These are phyloP conservation scores for Saturnispora dispora DNA, from an alignment of 805 yeast genomes.

Conservation along the genomic window DNA sequence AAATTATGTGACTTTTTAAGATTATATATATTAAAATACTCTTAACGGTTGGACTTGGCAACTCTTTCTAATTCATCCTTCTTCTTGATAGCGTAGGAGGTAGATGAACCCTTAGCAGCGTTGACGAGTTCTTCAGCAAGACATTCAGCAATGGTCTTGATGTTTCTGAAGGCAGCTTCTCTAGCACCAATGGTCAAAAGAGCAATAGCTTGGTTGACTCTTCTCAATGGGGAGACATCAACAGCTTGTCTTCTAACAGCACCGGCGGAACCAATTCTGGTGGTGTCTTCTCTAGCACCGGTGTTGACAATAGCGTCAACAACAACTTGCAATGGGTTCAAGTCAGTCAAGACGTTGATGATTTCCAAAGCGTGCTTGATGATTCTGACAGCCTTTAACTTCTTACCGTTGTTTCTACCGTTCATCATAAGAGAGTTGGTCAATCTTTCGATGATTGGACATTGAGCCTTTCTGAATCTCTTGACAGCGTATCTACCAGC, in stretches of 20 bases:
- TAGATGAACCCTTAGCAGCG: conserved; percentile 99
- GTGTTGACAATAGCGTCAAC: conserved; percentile 99
- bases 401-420: conserved; percentile 99
- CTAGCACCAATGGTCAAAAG: conserved; percentile 98
- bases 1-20: conserved; percentile 2
- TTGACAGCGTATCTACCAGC: conserved; percentile 99
- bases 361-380: conserved; percentile 99
- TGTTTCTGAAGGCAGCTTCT: conserved; percentile 99
- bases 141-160: conserved; percentile 99
- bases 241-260: conserved; percentile 99
- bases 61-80: conserved; percentile 99
- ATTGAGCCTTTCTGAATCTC: conserved; percentile 99
- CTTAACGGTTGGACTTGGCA: conserved; percentile 99
- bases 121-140: conserved; percentile 99
- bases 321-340: conserved; percentile 98
- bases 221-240: conserved; percentile 99
- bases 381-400: conserved; percentile 99
- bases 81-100: conserved; percentile 99
- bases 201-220: conserved; percentile 99
- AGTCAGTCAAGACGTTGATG: conserved; percentile 94
- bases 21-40: not conserved
- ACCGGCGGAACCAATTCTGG: conserved; percentile 99
- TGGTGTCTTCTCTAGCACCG: conserved; percentile 99
- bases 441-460: conserved; percentile 98
- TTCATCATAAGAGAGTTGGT: conserved; percentile 99